Base-by-base conservation (phyloP, 257 asterid species). In the Haberlea rhodopensis region DNA sequence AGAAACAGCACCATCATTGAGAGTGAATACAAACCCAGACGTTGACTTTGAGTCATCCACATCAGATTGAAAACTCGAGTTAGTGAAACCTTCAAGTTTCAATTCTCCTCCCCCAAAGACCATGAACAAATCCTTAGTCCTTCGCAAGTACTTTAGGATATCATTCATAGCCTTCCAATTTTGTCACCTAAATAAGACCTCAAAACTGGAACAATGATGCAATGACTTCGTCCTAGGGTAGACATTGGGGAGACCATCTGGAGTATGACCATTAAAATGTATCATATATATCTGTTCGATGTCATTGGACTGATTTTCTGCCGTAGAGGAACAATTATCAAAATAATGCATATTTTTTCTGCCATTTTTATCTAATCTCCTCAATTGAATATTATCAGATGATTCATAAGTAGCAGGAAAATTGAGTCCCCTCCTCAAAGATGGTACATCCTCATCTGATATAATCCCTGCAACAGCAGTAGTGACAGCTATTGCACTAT, bases 391-490 rank as follows among this genome's bases (percentile, higher is more conserved):
- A 54, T 75, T 63, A 74, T 86, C 89, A 24, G 87, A 84, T 45
- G 80, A 71, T n/a, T 84, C 96, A 74, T 82, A 82, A 32, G 80
- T 72, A 59, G 72, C 69, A 34, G 89, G 80, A 71, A 89, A 81
- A 72, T 59, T 51, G n/a, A 70, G 26, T 72, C 81, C 87, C 78
- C 87, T 70, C 65, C 86, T 80, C 37, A 79, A 76, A 32, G 86
- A 82, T 43, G 85, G 68, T 43, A 76, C 78, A 72, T 83, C 89
- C 71, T 84, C 87, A 31, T 87, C 90, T 46, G 85, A 73, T 78
- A 85, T 76, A 49, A 86, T 82, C 68, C 92, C 90, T 51, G 95
- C 95, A 23, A 96, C 96, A 20, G 95, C 91, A 16, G 95, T 87
- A 58, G 95, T 81, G 53, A 85, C 86, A 65, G 88, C 76, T 16